These are phyloP conservation scores for Rhododendron kiyosumense DNA, from an alignment of 148 eudicot species.

Conservation along the genomic window DNA sequence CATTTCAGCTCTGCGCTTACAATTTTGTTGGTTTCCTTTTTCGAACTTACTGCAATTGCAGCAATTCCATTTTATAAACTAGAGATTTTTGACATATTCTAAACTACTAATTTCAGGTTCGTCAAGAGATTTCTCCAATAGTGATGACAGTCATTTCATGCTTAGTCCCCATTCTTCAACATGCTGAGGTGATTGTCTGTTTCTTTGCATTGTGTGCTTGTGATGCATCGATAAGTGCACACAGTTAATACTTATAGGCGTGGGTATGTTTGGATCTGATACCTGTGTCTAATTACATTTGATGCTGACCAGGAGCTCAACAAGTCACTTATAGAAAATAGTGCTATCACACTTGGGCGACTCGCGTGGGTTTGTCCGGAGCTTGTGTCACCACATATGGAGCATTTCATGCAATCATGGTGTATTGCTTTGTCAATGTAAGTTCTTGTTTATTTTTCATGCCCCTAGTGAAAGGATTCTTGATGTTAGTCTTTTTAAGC, in stretches of 20 bases:
- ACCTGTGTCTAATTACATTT: not conserved
- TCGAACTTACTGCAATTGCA: not conserved
- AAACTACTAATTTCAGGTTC: slow-evolving; percentile 53
- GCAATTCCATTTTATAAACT: not conserved
- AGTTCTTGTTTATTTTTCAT: slow-evolving; percentile 21
- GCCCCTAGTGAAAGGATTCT: not conserved
- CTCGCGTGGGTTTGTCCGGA: slow-evolving; percentile 98
- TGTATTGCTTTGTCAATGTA: slow-evolving; percentile 82
- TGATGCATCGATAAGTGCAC: not conserved
- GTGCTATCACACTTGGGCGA: slow-evolving; percentile 93
- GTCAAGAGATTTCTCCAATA: slow-evolving; percentile 72
- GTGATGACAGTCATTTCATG: slow-evolving; percentile 74
- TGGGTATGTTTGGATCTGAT: slow-evolving; percentile 2
- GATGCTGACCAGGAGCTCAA: slow-evolving; percentile 64
- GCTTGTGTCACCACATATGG: slow-evolving; percentile 91
- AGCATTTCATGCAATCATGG: slow-evolving; percentile 95
- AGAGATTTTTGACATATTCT: not conserved
- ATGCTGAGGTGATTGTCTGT: slow-evolving; percentile 62
- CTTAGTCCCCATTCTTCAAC: slow-evolving; percentile 85
- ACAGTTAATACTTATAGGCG: not conserved
- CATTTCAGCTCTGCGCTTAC: not conserved
- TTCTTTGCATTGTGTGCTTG: not conserved
- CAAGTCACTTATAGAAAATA: slow-evolving; percentile 87
- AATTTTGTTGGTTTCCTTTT: not conserved
- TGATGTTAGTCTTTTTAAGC: not conserved